Conservation (phyloP, 208 protist species). For the Trypanosoma boissoni region DNA sequence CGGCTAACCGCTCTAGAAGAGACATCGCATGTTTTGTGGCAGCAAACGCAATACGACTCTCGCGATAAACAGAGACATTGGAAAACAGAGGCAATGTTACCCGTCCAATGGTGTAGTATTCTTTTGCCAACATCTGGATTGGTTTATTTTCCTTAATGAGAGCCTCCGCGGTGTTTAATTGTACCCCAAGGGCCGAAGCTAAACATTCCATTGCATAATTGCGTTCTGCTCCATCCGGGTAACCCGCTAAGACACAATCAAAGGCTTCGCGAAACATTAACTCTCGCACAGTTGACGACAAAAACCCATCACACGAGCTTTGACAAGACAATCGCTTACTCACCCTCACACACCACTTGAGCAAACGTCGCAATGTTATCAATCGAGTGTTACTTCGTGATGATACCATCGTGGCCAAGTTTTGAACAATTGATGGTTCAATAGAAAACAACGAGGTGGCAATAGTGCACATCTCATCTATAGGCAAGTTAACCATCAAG, state of each 20-base stretch:
- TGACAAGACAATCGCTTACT: slow-evolving; percentile 32
- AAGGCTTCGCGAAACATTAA: slow-evolving; percentile 92
- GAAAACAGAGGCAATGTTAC: slow-evolving; percentile 50
- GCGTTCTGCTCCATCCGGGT: slow-evolving; percentile 51
- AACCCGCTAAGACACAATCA: slow-evolving; percentile 88
- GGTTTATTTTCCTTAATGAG: slow-evolving; percentile 71
- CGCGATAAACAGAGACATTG: slow-evolving; percentile 26
- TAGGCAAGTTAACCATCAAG: slow-evolving; percentile 68
- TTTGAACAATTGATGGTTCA: slow-evolving; percentile 37
- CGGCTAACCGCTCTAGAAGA: slow-evolving; percentile 94
- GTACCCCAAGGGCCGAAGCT: slow-evolving; percentile 54
- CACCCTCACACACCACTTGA: slow-evolving; percentile 93
- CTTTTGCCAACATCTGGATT: slow-evolving; percentile 33
- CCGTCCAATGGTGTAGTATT: slow-evolving; percentile 63
- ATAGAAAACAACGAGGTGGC: slow-evolving; percentile 47
- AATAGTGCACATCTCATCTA: slow-evolving; percentile 57
- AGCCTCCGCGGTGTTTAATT: slow-evolving; percentile 55
- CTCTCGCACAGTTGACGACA: slow-evolving; percentile 82
- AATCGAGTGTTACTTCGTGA: slow-evolving; percentile 28
- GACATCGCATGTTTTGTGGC: slow-evolving; percentile 92
- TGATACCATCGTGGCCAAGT: slow-evolving; percentile 35
- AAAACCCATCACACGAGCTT: slow-evolving; percentile 34
- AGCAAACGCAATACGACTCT: slow-evolving; percentile 91
- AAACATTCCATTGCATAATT: slow-evolving; percentile 34
- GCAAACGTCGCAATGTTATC: slow-evolving; percentile 78